phyloP scores from a whole-genome alignment of 768 basidiomycete genomes.

The Pholiota molesta region DNA sequence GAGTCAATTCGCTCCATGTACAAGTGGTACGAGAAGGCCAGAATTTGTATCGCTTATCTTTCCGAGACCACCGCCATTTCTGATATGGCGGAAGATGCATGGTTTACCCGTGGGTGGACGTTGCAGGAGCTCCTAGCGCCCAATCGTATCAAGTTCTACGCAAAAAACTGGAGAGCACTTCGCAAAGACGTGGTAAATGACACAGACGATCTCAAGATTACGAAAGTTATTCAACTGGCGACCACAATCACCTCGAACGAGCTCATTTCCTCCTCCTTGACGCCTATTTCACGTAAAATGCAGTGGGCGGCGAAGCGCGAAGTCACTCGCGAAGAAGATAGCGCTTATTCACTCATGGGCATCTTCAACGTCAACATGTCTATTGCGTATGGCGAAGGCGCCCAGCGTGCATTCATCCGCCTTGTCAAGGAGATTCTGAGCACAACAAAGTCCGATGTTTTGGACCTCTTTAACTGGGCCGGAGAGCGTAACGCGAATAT shows the following conservation, averaged over 20 bases:
- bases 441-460: neutral
- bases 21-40: slow-evolving; percentile 6
- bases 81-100: neutral
- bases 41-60: slow-evolving; percentile 9
- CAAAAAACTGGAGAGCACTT: slow-evolving; percentile 1
- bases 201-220: neutral
- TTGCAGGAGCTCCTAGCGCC: slow-evolving; percentile 7
- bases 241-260: neutral
- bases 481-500: too few species aligned
- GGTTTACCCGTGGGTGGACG: slow-evolving; percentile 7
- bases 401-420: neutral
- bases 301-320: slow-evolving; percentile 6
- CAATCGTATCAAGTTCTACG: slow-evolving; percentile 5
- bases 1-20: slow-evolving; percentile 13
- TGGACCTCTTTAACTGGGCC: neutral
- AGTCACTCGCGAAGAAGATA: slow-evolving; percentile 4
- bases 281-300: slow-evolving; percentile 1
- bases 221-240: neutral
- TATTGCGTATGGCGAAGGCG: slow-evolving; percentile 1
- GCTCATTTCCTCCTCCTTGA: neutral
- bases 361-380: slow-evolving; percentile 5
- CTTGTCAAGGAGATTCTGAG: slow-evolving; percentile 1
- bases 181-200: neutral
- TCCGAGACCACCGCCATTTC: neutral
- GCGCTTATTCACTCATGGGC: slow-evolving; percentile 1